phyloP scores from a whole-genome alignment of 2,329 filamentous ascomycete genomes.

The Colletotrichum liriopes region DNA sequence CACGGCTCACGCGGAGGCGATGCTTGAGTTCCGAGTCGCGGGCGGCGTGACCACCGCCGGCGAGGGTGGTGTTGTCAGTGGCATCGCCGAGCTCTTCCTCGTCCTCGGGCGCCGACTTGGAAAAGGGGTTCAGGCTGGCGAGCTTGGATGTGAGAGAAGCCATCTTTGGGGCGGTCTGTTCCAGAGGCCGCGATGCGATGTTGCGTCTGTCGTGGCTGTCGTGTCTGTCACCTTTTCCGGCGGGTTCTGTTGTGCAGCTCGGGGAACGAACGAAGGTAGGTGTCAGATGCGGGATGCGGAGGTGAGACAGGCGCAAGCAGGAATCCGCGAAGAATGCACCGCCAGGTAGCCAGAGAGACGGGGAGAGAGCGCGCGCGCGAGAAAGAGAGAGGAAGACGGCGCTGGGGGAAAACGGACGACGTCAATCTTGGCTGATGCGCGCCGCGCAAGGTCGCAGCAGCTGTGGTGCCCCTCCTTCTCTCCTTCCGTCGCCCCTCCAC shows the following conservation, averaged over 20 bases:
- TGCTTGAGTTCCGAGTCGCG: conserved; percentile 64
- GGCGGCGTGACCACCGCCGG: conserved; percentile 72
- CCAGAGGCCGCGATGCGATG: background rate
- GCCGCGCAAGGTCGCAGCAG: conserved; percentile 35
- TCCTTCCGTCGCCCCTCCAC: background rate
- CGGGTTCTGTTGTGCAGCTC: background rate
- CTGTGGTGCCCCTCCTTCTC: conserved; percentile 17
- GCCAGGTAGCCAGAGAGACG: background rate
- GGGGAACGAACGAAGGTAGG: background rate
- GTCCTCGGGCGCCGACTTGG: conserved; percentile 46
- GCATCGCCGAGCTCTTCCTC: conserved; percentile 69
- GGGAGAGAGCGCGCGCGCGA: background rate
- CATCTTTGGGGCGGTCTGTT: conserved; percentile 9
- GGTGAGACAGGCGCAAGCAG: conserved; percentile 1
- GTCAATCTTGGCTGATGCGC: conserved; percentile 41
- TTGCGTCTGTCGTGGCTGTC: background rate
- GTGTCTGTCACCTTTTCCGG: conserved; percentile 14
- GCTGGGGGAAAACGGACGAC: conserved; percentile 23
- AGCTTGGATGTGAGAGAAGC: conserved; percentile 45
- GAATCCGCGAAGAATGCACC: background rate
- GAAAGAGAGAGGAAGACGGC: background rate
- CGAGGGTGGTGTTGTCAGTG: conserved; percentile 66
- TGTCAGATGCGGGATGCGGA: background rate
- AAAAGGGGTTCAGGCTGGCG: conserved; percentile 59
- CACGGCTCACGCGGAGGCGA: conserved; percentile 72